Evolutionary conservation across 306 rosid species (phyloP), one percentile per base, ranked within the genome.

Genomic region (Rubus idaeus): DNA sequence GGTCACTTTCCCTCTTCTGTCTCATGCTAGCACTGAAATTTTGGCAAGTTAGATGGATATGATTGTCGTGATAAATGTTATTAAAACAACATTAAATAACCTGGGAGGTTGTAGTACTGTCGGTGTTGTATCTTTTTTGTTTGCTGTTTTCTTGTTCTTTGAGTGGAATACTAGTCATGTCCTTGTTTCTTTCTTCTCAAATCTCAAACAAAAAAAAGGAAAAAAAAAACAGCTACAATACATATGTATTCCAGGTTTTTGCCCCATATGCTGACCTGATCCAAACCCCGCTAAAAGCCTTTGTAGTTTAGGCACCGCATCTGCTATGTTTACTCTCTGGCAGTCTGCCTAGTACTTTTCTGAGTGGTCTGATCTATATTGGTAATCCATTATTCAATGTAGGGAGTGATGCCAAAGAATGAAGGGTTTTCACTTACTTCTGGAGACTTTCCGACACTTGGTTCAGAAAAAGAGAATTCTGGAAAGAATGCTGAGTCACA

Each of bases 381-480:
- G 40, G n/a, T 65, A 49, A 37, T 20, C n/a, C 12, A 5, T 23
- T 71, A 47, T 57, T 21, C 21, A 61, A 1, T 82, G 87, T 82
- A 95, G 98, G 96, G 97, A 72, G 82, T 84, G 77, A 7, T 75
- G 39, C 87, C 84, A 71, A 92, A 88, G 85, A 84, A 83, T 65
- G 93, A 87, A 78, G 92, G 78, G 72, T 95, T 95, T 88, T 90
- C 97, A 44, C 85, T 92, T 70, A 78, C 93, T 77, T 89, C 97
- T 72, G 98, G 97, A 83, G 97, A 95, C 80, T 95, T 95, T 83
- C 98, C 98, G 30, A 87, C 96, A 45, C 98, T 95, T 86, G 97
- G 98, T 84, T 90, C 97, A 23, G 97, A 88, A 61, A 94, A 88
- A 84, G 98, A 90, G 76, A 88, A 85, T 73, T 75, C 85, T 62